phyloP scores from a whole-genome alignment of 2,329 filamentous ascomycete species.

The Calycina marina region DNA sequence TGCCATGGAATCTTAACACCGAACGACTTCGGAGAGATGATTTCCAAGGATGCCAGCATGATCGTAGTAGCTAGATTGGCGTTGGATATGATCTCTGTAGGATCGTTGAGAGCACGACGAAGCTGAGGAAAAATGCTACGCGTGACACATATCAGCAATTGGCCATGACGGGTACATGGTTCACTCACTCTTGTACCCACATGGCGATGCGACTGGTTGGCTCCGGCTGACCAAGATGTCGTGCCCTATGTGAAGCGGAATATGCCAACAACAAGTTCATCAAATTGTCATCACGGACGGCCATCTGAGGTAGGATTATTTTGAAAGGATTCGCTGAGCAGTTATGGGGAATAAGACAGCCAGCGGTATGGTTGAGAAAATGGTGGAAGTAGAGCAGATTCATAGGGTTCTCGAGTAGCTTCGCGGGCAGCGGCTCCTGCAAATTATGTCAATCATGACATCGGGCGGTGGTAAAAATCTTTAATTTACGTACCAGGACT shows the following conservation, averaged over 20 bases:
- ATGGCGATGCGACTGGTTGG: constrained; percentile 63
- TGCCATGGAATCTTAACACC: constrained; percentile 73
- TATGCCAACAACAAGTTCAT: constrained; percentile 68
- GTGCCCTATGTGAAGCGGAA: constrained; percentile 69
- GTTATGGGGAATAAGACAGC: constrained; percentile 37
- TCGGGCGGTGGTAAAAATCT: no score
- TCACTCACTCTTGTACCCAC: constrained; percentile 51
- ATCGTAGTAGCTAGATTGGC: constrained; percentile 68
- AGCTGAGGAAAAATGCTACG: constrained; percentile 56
- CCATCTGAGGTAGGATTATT: constrained; percentile 41
- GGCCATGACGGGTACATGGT: no score
- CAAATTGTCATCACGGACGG: constrained; percentile 53
- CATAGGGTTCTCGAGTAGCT: constrained; percentile 58
- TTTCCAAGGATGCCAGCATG: constrained; percentile 72
- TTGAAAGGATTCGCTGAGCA: constrained; percentile 37
- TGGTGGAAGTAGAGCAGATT: constrained; percentile 44
- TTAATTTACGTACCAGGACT: no score
- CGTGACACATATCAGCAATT: not conserved
- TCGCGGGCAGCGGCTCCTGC: constrained; percentile 33
- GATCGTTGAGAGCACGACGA: constrained; percentile 47
- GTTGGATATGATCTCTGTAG: constrained; percentile 50
- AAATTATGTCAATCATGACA: no score
- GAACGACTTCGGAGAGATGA: constrained; percentile 69
- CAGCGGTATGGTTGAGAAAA: constrained; percentile 68
- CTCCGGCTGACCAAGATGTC: constrained; percentile 58